phyloP scores from a whole-genome alignment of 345 rosid genomes.

The sweet orange (Citrus sinensis) region DNA sequence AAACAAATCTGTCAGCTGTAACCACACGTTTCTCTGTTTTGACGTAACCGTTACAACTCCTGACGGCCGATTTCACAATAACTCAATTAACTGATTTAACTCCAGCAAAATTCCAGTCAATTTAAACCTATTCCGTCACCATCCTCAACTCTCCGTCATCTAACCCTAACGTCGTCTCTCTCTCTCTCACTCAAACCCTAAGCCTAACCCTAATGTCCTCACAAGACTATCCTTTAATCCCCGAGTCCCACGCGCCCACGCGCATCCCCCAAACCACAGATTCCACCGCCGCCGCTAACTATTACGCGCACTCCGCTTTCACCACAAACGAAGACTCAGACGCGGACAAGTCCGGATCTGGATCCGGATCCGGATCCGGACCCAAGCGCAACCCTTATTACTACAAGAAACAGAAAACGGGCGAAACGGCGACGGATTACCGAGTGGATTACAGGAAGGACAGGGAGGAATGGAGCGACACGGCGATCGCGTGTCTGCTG shows the following conservation, averaged over 20 bases:
- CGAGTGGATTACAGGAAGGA: slow-evolving; percentile 45
- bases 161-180: slow-evolving; percentile 23
- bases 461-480: slow-evolving; percentile 51
- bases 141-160: slow-evolving; percentile 20
- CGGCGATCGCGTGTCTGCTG: slow-evolving; percentile 41
- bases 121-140: slow-evolving; percentile 19
- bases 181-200: neutral
- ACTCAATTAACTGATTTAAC: neutral
- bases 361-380: slow-evolving; percentile 12
- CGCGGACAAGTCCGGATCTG: slow-evolving; percentile 6
- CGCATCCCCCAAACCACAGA: slow-evolving; percentile 5
- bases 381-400: slow-evolving; percentile 10
- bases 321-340: slow-evolving; percentile 13
- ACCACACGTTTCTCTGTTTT: slow-evolving; percentile 5
- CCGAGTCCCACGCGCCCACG: slow-evolving; percentile 18
- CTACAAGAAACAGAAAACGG: slow-evolving; percentile 5
- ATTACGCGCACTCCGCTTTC: neutral
- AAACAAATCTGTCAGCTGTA: neutral
- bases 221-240: slow-evolving; percentile 12
- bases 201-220: slow-evolving; percentile 13
- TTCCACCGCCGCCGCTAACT: neutral
- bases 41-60: slow-evolving; percentile 24
- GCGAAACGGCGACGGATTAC: slow-evolving; percentile 30
- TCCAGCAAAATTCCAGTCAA: neutral
- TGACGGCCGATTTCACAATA: slow-evolving; percentile 3